phyloP scores from a whole-genome alignment of 2,329 filamentous ascomycete species.

The Pyrenochaeta sp. region DNA sequence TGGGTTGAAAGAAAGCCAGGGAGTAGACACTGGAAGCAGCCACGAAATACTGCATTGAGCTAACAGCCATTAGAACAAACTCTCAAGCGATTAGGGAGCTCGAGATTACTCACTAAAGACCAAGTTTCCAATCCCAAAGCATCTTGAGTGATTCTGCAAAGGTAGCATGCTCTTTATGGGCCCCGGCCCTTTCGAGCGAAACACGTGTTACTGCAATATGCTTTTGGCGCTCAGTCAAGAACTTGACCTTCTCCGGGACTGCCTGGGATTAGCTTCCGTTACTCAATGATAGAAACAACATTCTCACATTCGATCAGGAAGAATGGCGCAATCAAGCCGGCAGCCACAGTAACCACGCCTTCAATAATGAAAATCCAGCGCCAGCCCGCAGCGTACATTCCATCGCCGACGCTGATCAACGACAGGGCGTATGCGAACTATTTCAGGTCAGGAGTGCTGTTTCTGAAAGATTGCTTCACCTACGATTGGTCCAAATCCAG shows the following conservation, averaged over 20 bases:
- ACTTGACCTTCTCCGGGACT: constrained; percentile 32
- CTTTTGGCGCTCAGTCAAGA: constrained; percentile 28
- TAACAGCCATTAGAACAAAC: constrained; percentile 3
- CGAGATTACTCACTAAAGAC: constrained; percentile 18
- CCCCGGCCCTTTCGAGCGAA: constrained; percentile 23
- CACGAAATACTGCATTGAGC: constrained; percentile 40
- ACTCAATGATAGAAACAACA: too few relatives aligned
- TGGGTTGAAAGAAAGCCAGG: constrained; percentile 31
- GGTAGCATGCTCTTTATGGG: constrained; percentile 24
- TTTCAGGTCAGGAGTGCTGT: constrained; percentile 2
- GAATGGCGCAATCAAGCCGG: constrained; percentile 27
- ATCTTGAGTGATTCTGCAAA: constrained; percentile 23
- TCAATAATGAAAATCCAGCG: constrained; percentile 39
- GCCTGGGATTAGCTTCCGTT: not conserved
- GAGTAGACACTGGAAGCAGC: constrained; percentile 35
- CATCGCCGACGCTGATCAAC: constrained; percentile 40
- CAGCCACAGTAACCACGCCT: constrained; percentile 25
- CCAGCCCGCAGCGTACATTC: constrained; percentile 41
- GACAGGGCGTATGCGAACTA: constrained; percentile 43
- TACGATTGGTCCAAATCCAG: constrained; percentile 44
- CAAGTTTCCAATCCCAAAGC: constrained; percentile 21
- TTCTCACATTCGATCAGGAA: constrained; percentile 34
- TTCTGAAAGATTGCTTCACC: not conserved
- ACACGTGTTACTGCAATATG: constrained; percentile 22
- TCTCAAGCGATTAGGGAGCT: too few relatives aligned